Base-by-base conservation (phyloP, 2,329 filamentous ascomycete genomes). In the Xylariaceae sp. region DNA sequence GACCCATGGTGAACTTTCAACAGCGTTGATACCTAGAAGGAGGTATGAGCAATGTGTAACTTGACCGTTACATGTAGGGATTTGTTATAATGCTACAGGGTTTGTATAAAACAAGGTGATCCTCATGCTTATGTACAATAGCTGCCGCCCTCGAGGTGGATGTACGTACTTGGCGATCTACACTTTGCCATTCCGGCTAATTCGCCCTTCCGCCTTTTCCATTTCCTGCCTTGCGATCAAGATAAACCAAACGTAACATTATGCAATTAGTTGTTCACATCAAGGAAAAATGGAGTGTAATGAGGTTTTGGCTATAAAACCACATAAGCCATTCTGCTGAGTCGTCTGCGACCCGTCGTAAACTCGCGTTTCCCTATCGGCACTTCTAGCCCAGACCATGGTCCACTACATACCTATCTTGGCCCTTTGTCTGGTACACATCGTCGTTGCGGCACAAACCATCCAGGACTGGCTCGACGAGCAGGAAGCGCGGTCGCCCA, bases 151-250 rank as follows among this genome's bases (percentile, higher is more conserved):
- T 37, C 5, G 12, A 37, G 32, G 32, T 7, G 14, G 14, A 16
- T 37, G 32, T 47, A 20, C 26, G 21, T 23, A 10, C 48, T 42
- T 43, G 46, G 21, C 29, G 57, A 63, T 61, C 60, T 60, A 46
- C 60, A 63, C 60, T 63, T 63, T 63, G 49, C 60, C 60, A 54
- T 59, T 54, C 40, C 55, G 60, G 60, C 60, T 63, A 60, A 60
- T 58, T 54, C 52, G 19, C 40, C 20, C 14, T 52, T 58, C 43
- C 52, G 46, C 55, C 58, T 62, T 51, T 54, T 49, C 46, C 40
- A 42, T 18, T 50, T 41, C 48, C 20, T 44, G 41, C 43, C 46
- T 50, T 23, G 51, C 50, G 14, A 12, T 10, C 37, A 41, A 49
- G 29, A 50, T 20, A 42, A 29, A 14, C 40, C 12, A 32, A 23